Evolutionary conservation across 371 early-diverging fungal genomes (phyloP).

Genomic region (Rhizopus stolonifer): DNA sequence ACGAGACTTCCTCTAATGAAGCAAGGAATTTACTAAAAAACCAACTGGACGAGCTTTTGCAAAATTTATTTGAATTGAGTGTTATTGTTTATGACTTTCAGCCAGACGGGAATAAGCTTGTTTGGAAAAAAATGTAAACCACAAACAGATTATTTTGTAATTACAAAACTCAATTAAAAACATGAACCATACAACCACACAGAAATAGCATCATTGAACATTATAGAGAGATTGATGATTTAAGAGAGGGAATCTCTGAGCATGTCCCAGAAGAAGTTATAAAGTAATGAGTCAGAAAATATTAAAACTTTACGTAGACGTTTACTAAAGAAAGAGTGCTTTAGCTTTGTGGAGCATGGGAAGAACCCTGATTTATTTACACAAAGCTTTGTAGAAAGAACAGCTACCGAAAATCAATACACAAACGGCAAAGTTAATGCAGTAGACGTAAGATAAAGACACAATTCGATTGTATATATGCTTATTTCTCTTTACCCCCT

Average conservation of each 20-base stretch:
- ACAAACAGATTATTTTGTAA: background rate
- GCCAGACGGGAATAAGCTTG: slow-evolving; percentile 59
- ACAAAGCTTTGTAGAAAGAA: slow-evolving; percentile 68
- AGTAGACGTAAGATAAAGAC: slow-evolving; percentile 49
- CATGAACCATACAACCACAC: slow-evolving; percentile 1
- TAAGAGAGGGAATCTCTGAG: slow-evolving; percentile 58
- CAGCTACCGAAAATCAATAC: slow-evolving; percentile 79
- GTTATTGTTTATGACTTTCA: slow-evolving; percentile 75
- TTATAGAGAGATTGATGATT: slow-evolving; percentile 56
- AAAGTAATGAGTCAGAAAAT: slow-evolving; percentile 35
- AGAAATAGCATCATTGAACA: slow-evolving; percentile 66
- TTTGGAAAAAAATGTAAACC: slow-evolving; percentile 65
- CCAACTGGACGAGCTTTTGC: slow-evolving; percentile 58
- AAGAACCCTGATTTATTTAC: slow-evolving; percentile 75
- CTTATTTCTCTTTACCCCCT: background rate
- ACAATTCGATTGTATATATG: background rate
- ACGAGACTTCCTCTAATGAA: slow-evolving; percentile 1
- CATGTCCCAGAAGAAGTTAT: slow-evolving; percentile 73
- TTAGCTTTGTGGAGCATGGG: slow-evolving; percentile 66
- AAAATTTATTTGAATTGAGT: slow-evolving; percentile 64
- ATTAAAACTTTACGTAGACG: no score
- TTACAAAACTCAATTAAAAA: background rate
- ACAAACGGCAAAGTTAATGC: slow-evolving; percentile 76
- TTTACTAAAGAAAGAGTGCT: no score
- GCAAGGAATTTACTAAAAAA: slow-evolving; percentile 51